Conservation (phyloP, 2,329 filamentous ascomycete species). For the Aplosporella prunicola region DNA sequence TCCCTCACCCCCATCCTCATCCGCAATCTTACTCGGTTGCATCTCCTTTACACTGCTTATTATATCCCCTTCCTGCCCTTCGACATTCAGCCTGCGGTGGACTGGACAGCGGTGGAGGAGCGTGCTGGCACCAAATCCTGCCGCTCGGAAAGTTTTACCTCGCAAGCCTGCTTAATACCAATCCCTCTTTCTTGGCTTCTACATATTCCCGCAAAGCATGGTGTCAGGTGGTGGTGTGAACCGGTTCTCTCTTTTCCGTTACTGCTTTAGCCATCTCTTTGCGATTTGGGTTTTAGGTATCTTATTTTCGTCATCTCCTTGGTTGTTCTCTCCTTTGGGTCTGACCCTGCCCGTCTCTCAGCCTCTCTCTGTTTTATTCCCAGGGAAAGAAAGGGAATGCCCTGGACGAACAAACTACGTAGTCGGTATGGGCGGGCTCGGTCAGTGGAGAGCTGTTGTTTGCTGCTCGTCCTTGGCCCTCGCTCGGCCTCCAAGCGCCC, state of each 20-base stretch:
- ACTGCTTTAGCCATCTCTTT: constrained; percentile 2
- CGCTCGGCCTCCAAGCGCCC: constrained; percentile 2
- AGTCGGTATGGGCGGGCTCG: too few relatives aligned
- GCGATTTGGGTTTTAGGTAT: too few relatives aligned
- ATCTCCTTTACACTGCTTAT: constrained; percentile 3
- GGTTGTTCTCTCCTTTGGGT: too few relatives aligned
- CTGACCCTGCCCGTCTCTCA: too few relatives aligned
- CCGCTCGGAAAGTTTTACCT: constrained; percentile 6
- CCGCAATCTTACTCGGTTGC: constrained; percentile 7
- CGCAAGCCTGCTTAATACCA: background rate
- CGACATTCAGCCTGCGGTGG: constrained; percentile 4
- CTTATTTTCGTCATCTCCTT: too few relatives aligned
- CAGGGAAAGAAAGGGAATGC: too few relatives aligned
- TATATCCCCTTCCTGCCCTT: background rate
- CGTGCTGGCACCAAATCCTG: constrained; percentile 8
- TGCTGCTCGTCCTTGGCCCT: too few relatives aligned
- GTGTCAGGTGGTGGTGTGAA: constrained; percentile 8
- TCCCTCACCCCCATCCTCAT: constrained; percentile 2
- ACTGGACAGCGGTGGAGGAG: constrained; percentile 10
- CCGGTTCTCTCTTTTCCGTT: constrained; percentile 1
- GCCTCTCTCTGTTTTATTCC: too few relatives aligned
- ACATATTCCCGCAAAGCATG: constrained; percentile 1
- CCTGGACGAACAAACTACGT: too few relatives aligned
- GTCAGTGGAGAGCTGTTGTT: too few relatives aligned
- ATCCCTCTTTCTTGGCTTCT: background rate